Base-by-base conservation (phyloP, 441 rosid species). In the Gossypium trilobum region DNA sequence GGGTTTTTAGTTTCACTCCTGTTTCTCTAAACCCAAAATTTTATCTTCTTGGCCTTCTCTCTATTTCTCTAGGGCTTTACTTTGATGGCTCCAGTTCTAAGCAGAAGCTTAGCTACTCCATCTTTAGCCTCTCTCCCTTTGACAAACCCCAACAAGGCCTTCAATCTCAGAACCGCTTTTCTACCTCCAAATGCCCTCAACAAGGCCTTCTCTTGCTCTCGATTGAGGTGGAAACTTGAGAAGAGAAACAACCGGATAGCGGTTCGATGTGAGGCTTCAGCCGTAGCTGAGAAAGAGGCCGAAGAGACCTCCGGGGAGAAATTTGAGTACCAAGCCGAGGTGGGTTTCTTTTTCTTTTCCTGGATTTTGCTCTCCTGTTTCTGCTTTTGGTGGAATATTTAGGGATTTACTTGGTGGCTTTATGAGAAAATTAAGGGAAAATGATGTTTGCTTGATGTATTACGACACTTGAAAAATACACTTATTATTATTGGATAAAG, bases 271-370 rank as follows among this genome's bases (percentile, higher is more conserved):
- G 91, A 87, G 73, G 91, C 97, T 36, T 68, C 72, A 0, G 91
- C 95, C 0, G 97, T 94, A 39, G 97, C 94, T 2, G 99, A 95
- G 82, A 86, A 95, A 57, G 95, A 92, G 31, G 85, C 92, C 10
- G 73, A 88, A 0, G 97, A 90, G 75, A 72, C 84, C 33, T 81
- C 97, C 2, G 96, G 90, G 64, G 99, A 95, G 91, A 91, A 91
- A 82, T 92, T 82, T 54, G 97, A 95, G 88, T 95, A 92, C 80
- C 99, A 95, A 83, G 99, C 99, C 6, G 99, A 95, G 97, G 99
- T 95, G 81, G 74, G 89, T 62, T 44, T 73, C 63, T 78, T 62
- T 5, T 44, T 36, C 25, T 71, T 78, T 72, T 22, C 22, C 17
- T 0, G 48, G 23, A 75, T 73, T 77, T 46, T 55, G 42, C 42